Conservation (phyloP, 768 basidiomycete species). For the Tylopilus subfusipes region DNA sequence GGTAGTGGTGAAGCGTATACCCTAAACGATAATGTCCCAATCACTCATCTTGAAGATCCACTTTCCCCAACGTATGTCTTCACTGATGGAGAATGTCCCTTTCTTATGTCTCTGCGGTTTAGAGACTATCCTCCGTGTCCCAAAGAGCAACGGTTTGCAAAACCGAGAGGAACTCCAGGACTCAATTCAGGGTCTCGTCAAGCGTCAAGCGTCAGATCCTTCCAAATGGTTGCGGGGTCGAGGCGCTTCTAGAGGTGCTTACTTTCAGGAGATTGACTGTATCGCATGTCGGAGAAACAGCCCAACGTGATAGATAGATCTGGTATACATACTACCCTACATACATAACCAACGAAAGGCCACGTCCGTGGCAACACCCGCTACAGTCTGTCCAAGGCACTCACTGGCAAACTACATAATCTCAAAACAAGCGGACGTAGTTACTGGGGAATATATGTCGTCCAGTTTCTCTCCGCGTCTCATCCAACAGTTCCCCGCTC, state of each 20-base stretch:
- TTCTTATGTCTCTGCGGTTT: slow-evolving; percentile 28
- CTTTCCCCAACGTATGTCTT: neutral
- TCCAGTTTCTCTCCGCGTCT: slow-evolving; percentile 63
- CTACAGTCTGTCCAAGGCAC: too few relatives aligned
- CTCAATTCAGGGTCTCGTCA: rapidly evolving
- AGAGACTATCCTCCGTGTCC: too few relatives aligned
- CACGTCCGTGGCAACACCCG: too few relatives aligned
- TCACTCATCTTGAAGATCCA: neutral
- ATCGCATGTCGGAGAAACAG: too few relatives aligned
- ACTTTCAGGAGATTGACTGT: neutral
- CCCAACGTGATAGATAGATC: too few relatives aligned
- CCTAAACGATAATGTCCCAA: neutral
- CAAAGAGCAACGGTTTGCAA: too few relatives aligned
- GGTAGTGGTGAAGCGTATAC: neutral
- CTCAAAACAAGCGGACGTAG: slow-evolving; percentile 75
- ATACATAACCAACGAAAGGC: too few relatives aligned
- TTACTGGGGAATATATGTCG: slow-evolving; percentile 86
- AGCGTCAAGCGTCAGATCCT: neutral
- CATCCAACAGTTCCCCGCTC: slow-evolving; percentile 85
- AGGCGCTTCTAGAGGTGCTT: neutral
- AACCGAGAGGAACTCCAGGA: too few relatives aligned
- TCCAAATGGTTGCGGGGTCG: neutral
- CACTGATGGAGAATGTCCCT: too few relatives aligned
- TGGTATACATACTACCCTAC: too few relatives aligned
- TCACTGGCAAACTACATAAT: too few relatives aligned